Evolutionary conservation across 352 stramenopile genomes (phyloP), one percentile per base, ranked within the genome.

Genomic region (Globisporangium apiculatum): DNA sequence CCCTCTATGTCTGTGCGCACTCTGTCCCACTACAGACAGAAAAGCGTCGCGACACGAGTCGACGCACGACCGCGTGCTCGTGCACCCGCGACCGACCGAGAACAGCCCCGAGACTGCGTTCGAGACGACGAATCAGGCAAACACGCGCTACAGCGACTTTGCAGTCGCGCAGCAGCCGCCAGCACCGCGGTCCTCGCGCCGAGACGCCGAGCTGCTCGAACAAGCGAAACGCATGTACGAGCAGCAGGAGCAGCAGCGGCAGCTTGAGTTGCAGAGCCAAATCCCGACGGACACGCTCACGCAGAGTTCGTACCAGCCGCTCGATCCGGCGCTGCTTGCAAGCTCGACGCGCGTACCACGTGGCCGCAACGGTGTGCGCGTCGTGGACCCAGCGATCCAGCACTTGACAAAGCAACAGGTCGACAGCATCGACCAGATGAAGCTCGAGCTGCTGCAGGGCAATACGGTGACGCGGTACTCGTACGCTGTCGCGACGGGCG

Each of bases 371-470:
- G 75, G 79, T 0, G 18, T 59, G n/a, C 73, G 75, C 2, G 59
- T 83, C 17, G 58, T 87, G 11, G 78, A 89, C 45, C 64, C 60
- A 2, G 71, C 61, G 8, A 68, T 89, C 41, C 67, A 78, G 49
- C 72, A 90, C 51, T 62, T 92, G 53, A 87, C 79, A 0, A 80
- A 80, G n/a, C 64, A 48, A 0, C 49, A 90, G 50, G 79, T 81
- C n/a, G 79, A 92, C 55, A 87, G 78, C 60, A 75, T 88, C n/a
- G 82, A 92, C 50, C 65, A 71, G 40, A 83, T 83, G 60, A 88
- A 87, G 48, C 66, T 92, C 14, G 62, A 83, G 41, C 49, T 82
- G 14, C 58, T 89, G 2, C 61, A 72, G 15, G 70, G 63, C 6
- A 62, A 65, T 3, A 10, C 78, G 0, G 72, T 86, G 37, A 91